A percentile compares a stretch with the other conserved stretches of the same genome.
phyloP scores from a whole-genome alignment of 192 early-diverging fungal species.

The Gonapodya prolifera region DNA sequence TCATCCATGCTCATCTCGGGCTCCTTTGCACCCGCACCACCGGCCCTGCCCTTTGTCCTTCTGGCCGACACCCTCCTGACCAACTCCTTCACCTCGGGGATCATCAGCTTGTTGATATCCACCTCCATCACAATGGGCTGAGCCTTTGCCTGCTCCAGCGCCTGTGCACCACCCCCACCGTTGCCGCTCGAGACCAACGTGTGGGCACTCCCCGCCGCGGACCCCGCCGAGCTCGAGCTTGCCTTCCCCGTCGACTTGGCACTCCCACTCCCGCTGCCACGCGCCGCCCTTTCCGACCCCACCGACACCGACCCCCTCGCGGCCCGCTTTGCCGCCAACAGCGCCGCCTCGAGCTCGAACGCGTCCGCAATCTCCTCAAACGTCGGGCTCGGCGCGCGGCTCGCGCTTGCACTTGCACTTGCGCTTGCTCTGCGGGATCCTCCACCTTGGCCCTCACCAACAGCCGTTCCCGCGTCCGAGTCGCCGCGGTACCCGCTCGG shows the following conservation, averaged over 20 bases:
- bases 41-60: not conserved
- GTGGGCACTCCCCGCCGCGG: too few species aligned
- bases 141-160: too few species aligned
- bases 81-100: not conserved
- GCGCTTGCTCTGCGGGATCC: too few species aligned
- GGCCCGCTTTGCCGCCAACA: not conserved
- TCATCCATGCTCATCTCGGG: not conserved
- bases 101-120: not conserved
- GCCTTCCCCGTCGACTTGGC: too few species aligned
- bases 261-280: too few species aligned
- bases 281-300: not conserved
- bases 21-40: not conserved
- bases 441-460: too few species aligned
- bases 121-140: not conserved
- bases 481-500: too few species aligned
- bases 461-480: too few species aligned
- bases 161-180: too few species aligned
- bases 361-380: not conserved
- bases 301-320: not conserved
- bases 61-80: not conserved
- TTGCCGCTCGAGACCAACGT: too few species aligned
- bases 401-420: too few species aligned
- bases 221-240: too few species aligned
- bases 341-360: not conserved
- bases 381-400: not conserved